Base-by-base conservation (phyloP, 129 eudicot species). In the Calendula officinalis region DNA sequence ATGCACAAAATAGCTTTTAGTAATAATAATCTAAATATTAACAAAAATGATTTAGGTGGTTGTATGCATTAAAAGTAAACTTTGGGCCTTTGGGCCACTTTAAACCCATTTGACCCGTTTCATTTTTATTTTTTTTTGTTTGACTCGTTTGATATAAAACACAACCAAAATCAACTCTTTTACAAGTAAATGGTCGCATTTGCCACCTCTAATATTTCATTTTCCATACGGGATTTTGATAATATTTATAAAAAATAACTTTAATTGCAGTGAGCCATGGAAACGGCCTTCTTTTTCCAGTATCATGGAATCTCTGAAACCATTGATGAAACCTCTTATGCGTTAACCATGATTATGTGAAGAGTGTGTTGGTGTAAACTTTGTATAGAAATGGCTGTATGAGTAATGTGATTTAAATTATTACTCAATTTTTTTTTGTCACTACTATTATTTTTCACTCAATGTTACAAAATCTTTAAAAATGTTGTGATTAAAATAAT, bases 261-360 rank as follows among this genome's bases (percentile, higher is more conserved):
- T 54, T 58, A 8, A 5, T 40, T 72, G 82, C 87, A 91, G 97
- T 14, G 97, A 91, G 61, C 79, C 98, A 50, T 68, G 86, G 81
- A 87, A 80, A 67, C 90, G 98, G 39, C 98, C 98, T 0, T 84
- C 98, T 9, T 91, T 91, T 73, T 27, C 81, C 45, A 76, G 70
- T 73, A 84, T 91, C 56, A 84, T 91, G 98, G 88, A 87, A 38
- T 66, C 82, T 3, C 63, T 91, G 74, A 84, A 37, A 83, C 71
- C 86, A 5, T 72, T 91, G 73, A 78, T 82, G 37, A 78, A 80
- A 64, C 61, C 85, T 69, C 74, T 82, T 32, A 51, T 78, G 22
- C 60, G 75, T 22, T 80, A 84, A 62, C 60, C 68, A 49, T 81
- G 78, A 81, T 72, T 34, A 13, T 7, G 35, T 77, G 72, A 43